phyloP scores from a whole-genome alignment of 1,284 basidiomycete genomes.

The Fistulinella staudtii region DNA sequence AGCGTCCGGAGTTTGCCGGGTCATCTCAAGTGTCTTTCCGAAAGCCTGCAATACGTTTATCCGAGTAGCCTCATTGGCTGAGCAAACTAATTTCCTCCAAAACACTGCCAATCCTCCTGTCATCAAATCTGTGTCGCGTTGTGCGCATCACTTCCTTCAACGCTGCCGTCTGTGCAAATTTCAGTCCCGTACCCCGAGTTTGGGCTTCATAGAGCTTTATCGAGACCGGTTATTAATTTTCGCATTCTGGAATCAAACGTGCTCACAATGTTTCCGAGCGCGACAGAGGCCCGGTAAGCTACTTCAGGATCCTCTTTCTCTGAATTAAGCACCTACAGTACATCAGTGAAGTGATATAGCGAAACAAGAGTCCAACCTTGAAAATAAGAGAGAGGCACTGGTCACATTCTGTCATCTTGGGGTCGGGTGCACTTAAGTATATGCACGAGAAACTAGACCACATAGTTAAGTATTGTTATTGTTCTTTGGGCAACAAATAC shows the following conservation, averaged over 20 bases:
- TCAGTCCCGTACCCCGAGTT: conserved; percentile 34
- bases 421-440: conserved; percentile 40
- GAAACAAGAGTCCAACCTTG: conserved; percentile 37
- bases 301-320: conserved; percentile 80
- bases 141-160: conserved; percentile 40
- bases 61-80: conserved; percentile 15
- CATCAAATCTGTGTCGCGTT: conserved; percentile 46
- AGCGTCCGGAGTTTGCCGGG: background rate
- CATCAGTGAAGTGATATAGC: conserved; percentile 9
- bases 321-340: conserved; percentile 54
- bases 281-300: conserved; percentile 81
- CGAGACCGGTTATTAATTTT: background rate
- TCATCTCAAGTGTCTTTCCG: too few relatives aligned
- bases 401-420: conserved; percentile 33
- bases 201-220: conserved; percentile 50
- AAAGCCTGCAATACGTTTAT: too few relatives aligned
- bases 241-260: background rate
- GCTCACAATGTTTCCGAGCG: conserved; percentile 83
- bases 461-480: conserved; percentile 7
- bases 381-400: conserved; percentile 45
- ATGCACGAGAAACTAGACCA: conserved; percentile 58
- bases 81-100: conserved; percentile 44
- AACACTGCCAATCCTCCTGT: conserved; percentile 54
- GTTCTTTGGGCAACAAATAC: conserved; percentile 19
- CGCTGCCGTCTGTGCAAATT: conserved; percentile 35